Conservation (phyloP, 331 rosid genomes). For the Acacia pycnantha region DNA sequence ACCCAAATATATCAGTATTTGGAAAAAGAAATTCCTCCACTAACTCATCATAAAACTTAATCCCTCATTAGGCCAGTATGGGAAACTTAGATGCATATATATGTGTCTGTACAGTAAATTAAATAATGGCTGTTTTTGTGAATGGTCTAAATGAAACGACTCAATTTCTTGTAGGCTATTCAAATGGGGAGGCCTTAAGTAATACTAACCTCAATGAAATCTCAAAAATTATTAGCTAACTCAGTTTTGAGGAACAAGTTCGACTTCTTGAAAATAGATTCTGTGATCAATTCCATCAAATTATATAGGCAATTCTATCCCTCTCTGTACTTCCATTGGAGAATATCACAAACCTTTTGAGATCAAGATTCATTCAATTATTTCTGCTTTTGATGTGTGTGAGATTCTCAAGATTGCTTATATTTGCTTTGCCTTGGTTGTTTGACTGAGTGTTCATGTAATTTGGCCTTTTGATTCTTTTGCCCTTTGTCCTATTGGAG, state of each 20-base stretch:
- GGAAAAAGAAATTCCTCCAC: background rate
- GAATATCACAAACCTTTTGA: slow-evolving; percentile 52
- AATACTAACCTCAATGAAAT: slow-evolving; percentile 11
- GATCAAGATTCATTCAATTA: slow-evolving; percentile 85
- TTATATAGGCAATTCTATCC: background rate
- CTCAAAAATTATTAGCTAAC: slow-evolving; percentile 36
- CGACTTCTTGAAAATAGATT: slow-evolving; percentile 47
- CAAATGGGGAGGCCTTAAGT: slow-evolving; percentile 34
- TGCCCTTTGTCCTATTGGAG: slow-evolving; percentile 63
- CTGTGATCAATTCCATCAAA: slow-evolving; percentile 14
- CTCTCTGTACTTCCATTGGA: slow-evolving; percentile 38
- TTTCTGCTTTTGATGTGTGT: slow-evolving; percentile 75
- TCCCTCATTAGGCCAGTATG: background rate
- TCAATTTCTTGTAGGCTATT: background rate
- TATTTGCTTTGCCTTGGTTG: slow-evolving; percentile 75
- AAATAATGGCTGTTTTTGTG: background rate
- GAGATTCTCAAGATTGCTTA: slow-evolving; percentile 37
- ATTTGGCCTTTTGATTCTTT: slow-evolving; percentile 51
- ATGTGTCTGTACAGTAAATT: background rate
- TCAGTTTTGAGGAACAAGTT: slow-evolving; percentile 47
- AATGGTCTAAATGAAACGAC: background rate
- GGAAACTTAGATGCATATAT: background rate
- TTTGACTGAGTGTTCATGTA: slow-evolving; percentile 78
- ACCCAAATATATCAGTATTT: background rate
- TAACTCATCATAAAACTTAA: background rate